Base-by-base conservation (phyloP, 2,329 filamentous ascomycete genomes). In the Sarocladiaceae sp. region DNA sequence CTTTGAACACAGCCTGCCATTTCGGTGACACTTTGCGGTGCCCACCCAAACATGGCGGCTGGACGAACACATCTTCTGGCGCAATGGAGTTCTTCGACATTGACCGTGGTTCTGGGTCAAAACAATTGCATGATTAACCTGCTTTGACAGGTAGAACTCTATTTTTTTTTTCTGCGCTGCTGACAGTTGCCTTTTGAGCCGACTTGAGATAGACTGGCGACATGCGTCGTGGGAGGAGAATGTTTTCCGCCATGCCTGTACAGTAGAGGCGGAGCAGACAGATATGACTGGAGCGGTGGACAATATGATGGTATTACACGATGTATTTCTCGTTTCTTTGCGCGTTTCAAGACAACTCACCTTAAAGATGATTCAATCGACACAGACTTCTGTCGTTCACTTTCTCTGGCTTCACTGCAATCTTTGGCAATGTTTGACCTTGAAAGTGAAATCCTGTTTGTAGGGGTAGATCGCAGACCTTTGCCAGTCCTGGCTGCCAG, bases 11-110 rank as follows among this genome's bases (percentile, higher is more conserved):
- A 33, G n/a, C 28, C 44, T 46, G 12, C 8, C 37, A 10, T 40
- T 15, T 40, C 37, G 8, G 37, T 23, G 17, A 23, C 23, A 20
- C 23, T 20, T 26, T 15, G 8, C 25, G 25, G 40, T n/a, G 22
- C 10, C 29, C 8, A 17, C n/a, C 6, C 11, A 18, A 18, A 13
- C 22, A n/a, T 40, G 10, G 10, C 4, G 17, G 40, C 12, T 17
- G 4, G 31, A 48, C 15, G 44, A 20, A 44, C 28, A 48, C 44
- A 48, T 48, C 18, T 33, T 33, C 17, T 28, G 44, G 44, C 44
- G 44, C 44, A 48, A 31, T 20, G 44, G 44, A 48, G 44, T 48
- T 33, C 17, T 11, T 33, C 26, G 44, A n/a, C n/a, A 48, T 22
- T 3, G 13, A n/a, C 44, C 23, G 22, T 48, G 44, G 23, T 17